Conservation (phyloP, 805 yeast genomes). For the Yamadazyma phyllophila region DNA sequence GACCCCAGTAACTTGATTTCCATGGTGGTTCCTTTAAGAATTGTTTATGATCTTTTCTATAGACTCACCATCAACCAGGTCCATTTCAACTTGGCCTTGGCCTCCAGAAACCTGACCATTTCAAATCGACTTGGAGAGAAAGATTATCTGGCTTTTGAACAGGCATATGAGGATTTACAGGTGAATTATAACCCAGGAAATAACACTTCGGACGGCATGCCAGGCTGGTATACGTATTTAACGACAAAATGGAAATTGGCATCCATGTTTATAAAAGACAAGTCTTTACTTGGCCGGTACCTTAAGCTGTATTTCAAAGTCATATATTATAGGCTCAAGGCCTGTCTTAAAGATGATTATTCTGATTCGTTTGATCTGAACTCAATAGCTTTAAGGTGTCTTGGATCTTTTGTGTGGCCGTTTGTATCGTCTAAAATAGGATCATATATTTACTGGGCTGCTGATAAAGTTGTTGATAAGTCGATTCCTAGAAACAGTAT, state of each 20-base stretch:
- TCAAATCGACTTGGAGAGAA: slow-evolving; percentile 25
- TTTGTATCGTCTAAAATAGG: slow-evolving; percentile 35
- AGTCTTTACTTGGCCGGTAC: slow-evolving; percentile 7
- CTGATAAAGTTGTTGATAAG: not conserved
- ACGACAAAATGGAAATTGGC: not conserved
- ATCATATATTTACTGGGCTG: slow-evolving; percentile 12
- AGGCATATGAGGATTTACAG: not conserved
- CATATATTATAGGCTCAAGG: slow-evolving; percentile 25
- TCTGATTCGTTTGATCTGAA: slow-evolving; percentile 22
- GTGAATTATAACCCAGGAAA: not conserved
- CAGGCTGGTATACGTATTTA: not conserved
- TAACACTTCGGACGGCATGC: not conserved
- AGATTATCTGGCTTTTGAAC: slow-evolving; percentile 12
- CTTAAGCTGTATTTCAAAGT: slow-evolving; percentile 12
- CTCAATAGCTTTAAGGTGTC: slow-evolving; percentile 24
- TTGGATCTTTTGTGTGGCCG: slow-evolving; percentile 42
- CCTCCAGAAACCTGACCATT: slow-evolving; percentile 30
- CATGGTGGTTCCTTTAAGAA: slow-evolving; percentile 32
- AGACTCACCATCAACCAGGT: slow-evolving; percentile 31
- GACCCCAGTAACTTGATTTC: slow-evolving; percentile 32
- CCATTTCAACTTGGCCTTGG: slow-evolving; percentile 29
- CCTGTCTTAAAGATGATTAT: slow-evolving; percentile 36
- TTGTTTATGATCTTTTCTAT: slow-evolving; percentile 35
- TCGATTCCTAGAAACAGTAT: slow-evolving; percentile 16
- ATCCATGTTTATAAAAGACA: slow-evolving; percentile 4